phyloP scores from a whole-genome alignment of 176 grass and related monocot species.

The Pharus latifolius region DNA sequence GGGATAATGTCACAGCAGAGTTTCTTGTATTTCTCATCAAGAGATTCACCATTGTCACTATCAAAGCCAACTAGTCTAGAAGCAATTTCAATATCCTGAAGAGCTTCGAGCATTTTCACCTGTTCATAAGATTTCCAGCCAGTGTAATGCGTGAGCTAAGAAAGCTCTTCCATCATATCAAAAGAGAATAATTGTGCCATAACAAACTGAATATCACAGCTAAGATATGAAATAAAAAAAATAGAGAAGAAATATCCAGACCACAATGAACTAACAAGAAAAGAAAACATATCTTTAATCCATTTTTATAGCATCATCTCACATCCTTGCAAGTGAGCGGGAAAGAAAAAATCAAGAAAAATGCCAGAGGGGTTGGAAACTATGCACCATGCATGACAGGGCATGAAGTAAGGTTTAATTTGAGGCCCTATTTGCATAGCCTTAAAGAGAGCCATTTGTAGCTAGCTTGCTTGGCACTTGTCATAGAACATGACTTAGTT shows the following conservation, averaged over 20 bases:
- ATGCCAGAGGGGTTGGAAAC: neutral
- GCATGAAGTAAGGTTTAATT: neutral
- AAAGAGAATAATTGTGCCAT: neutral
- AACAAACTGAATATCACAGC: neutral
- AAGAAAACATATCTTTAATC: neutral
- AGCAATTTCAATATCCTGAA: constrained; percentile 98
- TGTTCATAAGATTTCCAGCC: constrained; percentile 12
- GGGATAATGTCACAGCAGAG: constrained; percentile 66
- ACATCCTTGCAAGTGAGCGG: neutral
- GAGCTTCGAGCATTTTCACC: constrained; percentile 95
- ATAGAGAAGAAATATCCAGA: neutral
- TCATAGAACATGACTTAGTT: no score
- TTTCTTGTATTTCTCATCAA: constrained; percentile 89
- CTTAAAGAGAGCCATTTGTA: no score
- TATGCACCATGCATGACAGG: neutral
- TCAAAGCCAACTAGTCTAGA: constrained; percentile 89
- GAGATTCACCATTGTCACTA: constrained; percentile 57
- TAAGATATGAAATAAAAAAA: neutral
- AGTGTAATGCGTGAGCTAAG: neutral
- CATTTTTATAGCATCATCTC: neutral
- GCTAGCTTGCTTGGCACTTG: no score
- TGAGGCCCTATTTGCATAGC: neutral
- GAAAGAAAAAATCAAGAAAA: neutral
- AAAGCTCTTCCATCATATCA: constrained; percentile 3
- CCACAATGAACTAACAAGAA: neutral